Conservation (phyloP, 2,329 filamentous ascomycete genomes). For the Colletotrichum horii region DNA sequence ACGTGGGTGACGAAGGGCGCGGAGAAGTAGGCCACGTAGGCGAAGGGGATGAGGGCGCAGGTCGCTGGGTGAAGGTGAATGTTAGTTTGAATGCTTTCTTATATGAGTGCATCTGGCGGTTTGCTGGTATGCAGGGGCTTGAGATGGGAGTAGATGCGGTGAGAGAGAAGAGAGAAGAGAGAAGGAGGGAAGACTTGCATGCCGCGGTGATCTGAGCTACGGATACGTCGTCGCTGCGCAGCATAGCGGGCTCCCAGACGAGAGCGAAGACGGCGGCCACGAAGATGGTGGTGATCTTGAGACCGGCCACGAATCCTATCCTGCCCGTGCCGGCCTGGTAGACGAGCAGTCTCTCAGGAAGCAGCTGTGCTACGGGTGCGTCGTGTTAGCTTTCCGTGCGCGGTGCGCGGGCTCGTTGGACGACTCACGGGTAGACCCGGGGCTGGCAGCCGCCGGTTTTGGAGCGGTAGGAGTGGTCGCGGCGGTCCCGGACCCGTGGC, state of each 20-base stretch:
- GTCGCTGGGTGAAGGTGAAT: slow-evolving; percentile 52
- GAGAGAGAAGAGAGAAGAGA: neutral
- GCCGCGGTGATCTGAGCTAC: neutral
- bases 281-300: slow-evolving; percentile 75
- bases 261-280: slow-evolving; percentile 70
- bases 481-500: neutral
- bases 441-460: neutral
- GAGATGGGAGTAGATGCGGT: neutral
- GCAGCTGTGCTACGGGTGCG: slow-evolving; percentile 37
- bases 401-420: neutral
- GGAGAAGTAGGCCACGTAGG: slow-evolving; percentile 68
- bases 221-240: neutral
- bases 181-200: neutral
- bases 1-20: slow-evolving; percentile 76
- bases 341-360: slow-evolving; percentile 68
- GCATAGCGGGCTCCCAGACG: slow-evolving; percentile 35
- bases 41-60: slow-evolving; percentile 68
- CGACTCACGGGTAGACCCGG: neutral
- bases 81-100: neutral
- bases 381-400: neutral
- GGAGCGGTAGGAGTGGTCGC: neutral
- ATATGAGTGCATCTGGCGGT: neutral
- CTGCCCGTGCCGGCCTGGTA: slow-evolving; percentile 76
- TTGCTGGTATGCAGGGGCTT: neutral
- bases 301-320: slow-evolving; percentile 70